These are phyloP conservation scores for Aspergillus sojae DNA, from an alignment of 2,329 filamentous ascomycete species.

Conservation along the genomic window DNA sequence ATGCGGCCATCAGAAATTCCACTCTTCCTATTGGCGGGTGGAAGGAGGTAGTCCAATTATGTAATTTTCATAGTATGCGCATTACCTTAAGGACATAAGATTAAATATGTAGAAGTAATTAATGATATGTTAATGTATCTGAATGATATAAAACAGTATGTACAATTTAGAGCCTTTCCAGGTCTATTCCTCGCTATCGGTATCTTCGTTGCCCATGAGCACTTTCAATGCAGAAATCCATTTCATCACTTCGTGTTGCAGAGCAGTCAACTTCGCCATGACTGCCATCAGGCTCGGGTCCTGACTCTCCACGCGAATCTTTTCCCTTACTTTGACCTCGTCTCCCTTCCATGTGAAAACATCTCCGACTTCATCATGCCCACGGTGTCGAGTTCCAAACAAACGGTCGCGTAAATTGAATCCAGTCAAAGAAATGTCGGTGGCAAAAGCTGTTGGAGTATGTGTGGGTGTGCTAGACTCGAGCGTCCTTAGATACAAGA, in stretches of 20 bases:
- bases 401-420: constrained; percentile 63
- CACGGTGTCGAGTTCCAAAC: constrained; percentile 55
- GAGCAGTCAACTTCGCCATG: constrained; percentile 77
- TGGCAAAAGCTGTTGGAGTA: constrained; percentile 68
- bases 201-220: constrained; percentile 70
- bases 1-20: constrained; percentile 28
- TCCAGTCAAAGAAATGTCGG: constrained; percentile 63
- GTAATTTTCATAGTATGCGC: constrained; percentile 10
- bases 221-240: constrained; percentile 72
- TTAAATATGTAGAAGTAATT: neutral
- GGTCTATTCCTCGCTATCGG: constrained; percentile 34
- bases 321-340: constrained; percentile 85
- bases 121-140: neutral
- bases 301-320: constrained; percentile 83
- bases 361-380: constrained; percentile 79
- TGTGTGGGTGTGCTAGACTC: constrained; percentile 63
- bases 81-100: neutral
- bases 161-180: neutral
- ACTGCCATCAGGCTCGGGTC: constrained; percentile 84
- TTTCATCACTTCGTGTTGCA: constrained; percentile 72
- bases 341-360: constrained; percentile 70
- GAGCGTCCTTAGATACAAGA: constrained; percentile 70
- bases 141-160: neutral
- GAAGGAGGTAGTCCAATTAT: constrained; percentile 8
- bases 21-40: constrained; percentile 30